phyloP scores from a whole-genome alignment of 2,329 filamentous ascomycete species.

The Aotearoamyces nothofagi region DNA sequence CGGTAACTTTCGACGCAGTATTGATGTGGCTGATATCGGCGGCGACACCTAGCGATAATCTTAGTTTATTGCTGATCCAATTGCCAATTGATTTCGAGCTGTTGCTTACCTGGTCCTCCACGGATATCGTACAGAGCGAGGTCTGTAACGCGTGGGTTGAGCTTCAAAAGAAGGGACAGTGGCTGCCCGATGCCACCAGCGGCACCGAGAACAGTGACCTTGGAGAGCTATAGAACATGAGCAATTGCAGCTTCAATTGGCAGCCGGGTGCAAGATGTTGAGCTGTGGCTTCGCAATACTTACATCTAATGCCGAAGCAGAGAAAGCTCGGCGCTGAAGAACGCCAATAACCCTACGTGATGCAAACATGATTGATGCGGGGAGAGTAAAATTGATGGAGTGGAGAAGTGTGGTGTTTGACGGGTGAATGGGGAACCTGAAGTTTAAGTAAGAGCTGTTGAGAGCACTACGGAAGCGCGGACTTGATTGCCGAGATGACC shows the following conservation, averaged over 20 bases:
- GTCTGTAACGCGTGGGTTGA: conserved; percentile 74
- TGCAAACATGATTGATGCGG: conserved; percentile 60
- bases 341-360: conserved; percentile 37
- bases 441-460: no score
- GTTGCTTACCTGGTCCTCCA: conserved; percentile 75
- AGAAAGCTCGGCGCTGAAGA: conserved; percentile 67
- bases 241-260: background rate
- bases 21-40: conserved; percentile 89
- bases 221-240: conserved; percentile 5
- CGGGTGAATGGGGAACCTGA: no score
- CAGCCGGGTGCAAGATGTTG: no score
- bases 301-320: conserved; percentile 64
- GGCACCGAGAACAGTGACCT: conserved; percentile 73
- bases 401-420: no score
- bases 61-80: no score
- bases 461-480: no score
- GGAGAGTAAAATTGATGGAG: background rate
- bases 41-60: conserved; percentile 51
- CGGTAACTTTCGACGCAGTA: conserved; percentile 55
- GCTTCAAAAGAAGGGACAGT: conserved; percentile 91
- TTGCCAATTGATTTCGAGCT: no score
- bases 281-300: no score
- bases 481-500: no score
- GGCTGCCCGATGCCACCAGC: conserved; percentile 99
- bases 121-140: conserved; percentile 98